Percentiles rank a stretch among this genome's conserved stretches.
phyloP scores from a whole-genome alignment of 1,284 basidiomycete genomes.

The Cystobasidiaceae sp. region DNA sequence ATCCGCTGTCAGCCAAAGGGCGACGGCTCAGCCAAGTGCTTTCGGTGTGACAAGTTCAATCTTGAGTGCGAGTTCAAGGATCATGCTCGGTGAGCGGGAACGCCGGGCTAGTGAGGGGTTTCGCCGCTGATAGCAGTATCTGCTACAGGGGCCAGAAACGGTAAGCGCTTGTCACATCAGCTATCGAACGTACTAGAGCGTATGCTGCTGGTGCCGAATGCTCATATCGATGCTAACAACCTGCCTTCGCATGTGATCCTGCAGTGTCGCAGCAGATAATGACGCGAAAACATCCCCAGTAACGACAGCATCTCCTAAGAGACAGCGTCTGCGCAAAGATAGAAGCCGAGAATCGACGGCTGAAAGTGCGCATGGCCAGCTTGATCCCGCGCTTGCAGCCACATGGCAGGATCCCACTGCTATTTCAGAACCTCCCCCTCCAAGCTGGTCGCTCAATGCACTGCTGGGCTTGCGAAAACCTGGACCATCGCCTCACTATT shows the following conservation, averaged over 20 bases:
- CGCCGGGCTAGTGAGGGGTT: not conserved
- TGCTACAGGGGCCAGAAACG: slow-evolving; percentile 11
- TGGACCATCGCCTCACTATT: slow-evolving; percentile 4
- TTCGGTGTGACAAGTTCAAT: slow-evolving; percentile 7
- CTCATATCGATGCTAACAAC: no score
- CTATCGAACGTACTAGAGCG: no score
- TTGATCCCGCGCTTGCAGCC: not conserved
- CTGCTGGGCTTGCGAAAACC: slow-evolving; percentile 6
- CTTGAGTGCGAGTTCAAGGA: slow-evolving; percentile 19
- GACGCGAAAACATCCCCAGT: no score
- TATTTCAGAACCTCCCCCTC: slow-evolving; percentile 15
- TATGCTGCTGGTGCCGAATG: no score
- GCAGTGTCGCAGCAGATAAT: no score
- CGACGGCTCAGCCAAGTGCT: not conserved
- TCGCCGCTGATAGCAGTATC: not conserved
- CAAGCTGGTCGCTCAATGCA: slow-evolving; percentile 15
- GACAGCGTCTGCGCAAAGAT: no score
- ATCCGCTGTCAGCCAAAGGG: slow-evolving; percentile 4
- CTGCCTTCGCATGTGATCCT: no score
- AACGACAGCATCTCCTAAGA: no score
- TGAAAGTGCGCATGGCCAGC: slow-evolving; percentile 3
- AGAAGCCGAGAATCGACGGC: not conserved
- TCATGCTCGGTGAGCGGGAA: slow-evolving; percentile 13
- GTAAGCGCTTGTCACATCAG: not conserved
- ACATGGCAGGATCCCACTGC: slow-evolving; percentile 7